Conservation (phyloP, 2,329 filamentous ascomycete genomes). For the Thelonectria olida region DNA sequence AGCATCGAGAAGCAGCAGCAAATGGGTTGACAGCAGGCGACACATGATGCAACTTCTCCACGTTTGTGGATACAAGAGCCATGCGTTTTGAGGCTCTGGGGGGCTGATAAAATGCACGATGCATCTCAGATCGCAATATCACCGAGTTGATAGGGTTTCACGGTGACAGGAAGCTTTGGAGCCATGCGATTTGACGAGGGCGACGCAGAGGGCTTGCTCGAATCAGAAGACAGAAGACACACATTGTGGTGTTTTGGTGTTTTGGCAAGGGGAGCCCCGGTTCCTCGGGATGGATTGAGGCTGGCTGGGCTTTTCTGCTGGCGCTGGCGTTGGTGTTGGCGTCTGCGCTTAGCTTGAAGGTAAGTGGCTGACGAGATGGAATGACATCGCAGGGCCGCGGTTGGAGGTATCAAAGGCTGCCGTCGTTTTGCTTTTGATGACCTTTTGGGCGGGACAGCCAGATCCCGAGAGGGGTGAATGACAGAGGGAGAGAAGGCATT, state of each 20-base stretch:
- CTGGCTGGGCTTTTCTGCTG: constrained; percentile 11
- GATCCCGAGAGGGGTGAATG: too few relatives aligned
- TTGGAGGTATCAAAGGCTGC: neutral
- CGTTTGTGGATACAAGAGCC: constrained; percentile 22
- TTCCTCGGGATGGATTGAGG: constrained; percentile 6
- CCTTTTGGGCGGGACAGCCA: too few relatives aligned
- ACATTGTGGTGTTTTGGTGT: neutral
- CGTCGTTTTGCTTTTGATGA: neutral
- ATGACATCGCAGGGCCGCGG: neutral
- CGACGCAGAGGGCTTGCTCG: constrained; percentile 19
- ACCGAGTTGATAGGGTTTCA: too few relatives aligned
- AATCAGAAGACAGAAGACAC: constrained; percentile 7
- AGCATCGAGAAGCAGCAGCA: too few relatives aligned
- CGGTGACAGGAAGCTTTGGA: neutral
- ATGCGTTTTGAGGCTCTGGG: constrained; percentile 19
- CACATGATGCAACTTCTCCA: constrained; percentile 9
- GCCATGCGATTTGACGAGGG: neutral
- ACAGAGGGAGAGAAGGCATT: too few relatives aligned
- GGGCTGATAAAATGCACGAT: constrained; percentile 5
- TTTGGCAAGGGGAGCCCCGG: neutral
- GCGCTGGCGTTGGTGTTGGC: constrained; percentile 1
- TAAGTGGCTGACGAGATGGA: neutral
- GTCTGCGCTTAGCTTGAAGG: constrained; percentile 6
- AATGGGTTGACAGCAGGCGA: neutral
- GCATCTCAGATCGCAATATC: constrained; percentile 15